Evolutionary conservation across 75 land plant species (phyloP).

Genomic region (Selaginella tamariscina): DNA sequence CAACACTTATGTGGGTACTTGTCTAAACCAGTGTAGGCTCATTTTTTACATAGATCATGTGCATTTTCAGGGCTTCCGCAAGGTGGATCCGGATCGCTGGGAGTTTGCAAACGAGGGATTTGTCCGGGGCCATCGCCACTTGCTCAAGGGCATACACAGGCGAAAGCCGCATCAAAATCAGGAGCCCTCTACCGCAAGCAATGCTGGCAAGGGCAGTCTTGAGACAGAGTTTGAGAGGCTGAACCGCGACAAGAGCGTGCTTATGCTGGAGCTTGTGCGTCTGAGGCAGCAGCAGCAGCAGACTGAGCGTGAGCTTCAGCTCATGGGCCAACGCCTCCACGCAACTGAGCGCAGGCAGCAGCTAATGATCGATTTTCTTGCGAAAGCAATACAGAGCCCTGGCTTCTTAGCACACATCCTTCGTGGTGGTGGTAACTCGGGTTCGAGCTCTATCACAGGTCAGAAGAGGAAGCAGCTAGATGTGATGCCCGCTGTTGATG

Average conservation of each 20-base stretch:
- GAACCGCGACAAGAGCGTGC: not conserved
- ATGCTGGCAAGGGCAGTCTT: not conserved
- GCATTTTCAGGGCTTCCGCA: constrained; percentile 54
- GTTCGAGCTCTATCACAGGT: too few relatives aligned
- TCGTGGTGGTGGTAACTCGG: too few relatives aligned
- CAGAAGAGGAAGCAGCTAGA: too few relatives aligned
- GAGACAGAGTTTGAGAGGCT: not conserved
- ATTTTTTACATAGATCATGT: too few relatives aligned
- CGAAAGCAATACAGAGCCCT: not conserved
- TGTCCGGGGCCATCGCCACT: constrained; percentile 46
- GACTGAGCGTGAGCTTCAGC: not conserved
- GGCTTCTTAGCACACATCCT: not conserved
- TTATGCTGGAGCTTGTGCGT: not conserved
- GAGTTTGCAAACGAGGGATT: constrained; percentile 73
- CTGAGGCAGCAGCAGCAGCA: not conserved
- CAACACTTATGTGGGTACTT: too few relatives aligned
- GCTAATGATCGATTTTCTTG: not conserved
- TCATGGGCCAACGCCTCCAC: not conserved
- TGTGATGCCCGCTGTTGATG: too few relatives aligned
- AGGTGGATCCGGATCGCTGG: constrained; percentile 61
- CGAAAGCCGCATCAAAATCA: constrained; percentile 28
- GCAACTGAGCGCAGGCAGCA: not conserved
- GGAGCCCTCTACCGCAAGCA: constrained; percentile 12
- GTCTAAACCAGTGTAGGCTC: too few relatives aligned
- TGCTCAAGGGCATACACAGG: constrained; percentile 42